Evolutionary conservation across 495 filamentous ascomycete genomes (phyloP).

Genomic region (Neurospora sp.): DNA sequence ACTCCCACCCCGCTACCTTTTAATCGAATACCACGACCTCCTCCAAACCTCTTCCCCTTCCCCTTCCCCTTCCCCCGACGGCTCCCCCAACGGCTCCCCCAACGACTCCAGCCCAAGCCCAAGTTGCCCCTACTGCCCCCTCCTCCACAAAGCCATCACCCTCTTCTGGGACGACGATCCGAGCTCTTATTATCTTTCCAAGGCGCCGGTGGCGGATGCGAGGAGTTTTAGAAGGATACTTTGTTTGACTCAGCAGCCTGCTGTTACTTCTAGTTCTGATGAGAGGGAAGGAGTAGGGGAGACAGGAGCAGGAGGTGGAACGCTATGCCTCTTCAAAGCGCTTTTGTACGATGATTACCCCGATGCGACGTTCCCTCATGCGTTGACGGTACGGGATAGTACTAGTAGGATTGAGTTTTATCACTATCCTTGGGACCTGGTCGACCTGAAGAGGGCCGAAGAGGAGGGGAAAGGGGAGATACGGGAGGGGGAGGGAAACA

Average conservation of each 20-base stretch:
- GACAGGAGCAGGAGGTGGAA: neutral
- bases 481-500: neutral
- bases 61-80: too few species aligned
- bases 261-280: neutral
- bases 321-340: conserved; percentile 2
- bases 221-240: neutral
- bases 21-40: neutral
- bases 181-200: neutral
- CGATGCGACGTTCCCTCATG: conserved; percentile 1
- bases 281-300: neutral
- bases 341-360: conserved; percentile 2
- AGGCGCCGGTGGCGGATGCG: neutral
- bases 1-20: neutral
- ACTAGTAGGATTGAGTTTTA: conserved; percentile 8
- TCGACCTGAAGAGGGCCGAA: neutral
- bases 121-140: neutral
- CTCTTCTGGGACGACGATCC: conserved; percentile 4
- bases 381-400: conserved; percentile 3
- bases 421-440: neutral
- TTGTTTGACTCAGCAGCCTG: conserved; percentile 4
- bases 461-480: neutral
- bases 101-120: neutral
- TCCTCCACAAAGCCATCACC: conserved; percentile 4
- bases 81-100: neutral
- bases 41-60: neutral